A percentile compares a stretch with the other conserved stretches of the same genome.
Conservation (phyloP, 495 filamentous ascomycete species). For the Elasticomyces elasticus region DNA sequence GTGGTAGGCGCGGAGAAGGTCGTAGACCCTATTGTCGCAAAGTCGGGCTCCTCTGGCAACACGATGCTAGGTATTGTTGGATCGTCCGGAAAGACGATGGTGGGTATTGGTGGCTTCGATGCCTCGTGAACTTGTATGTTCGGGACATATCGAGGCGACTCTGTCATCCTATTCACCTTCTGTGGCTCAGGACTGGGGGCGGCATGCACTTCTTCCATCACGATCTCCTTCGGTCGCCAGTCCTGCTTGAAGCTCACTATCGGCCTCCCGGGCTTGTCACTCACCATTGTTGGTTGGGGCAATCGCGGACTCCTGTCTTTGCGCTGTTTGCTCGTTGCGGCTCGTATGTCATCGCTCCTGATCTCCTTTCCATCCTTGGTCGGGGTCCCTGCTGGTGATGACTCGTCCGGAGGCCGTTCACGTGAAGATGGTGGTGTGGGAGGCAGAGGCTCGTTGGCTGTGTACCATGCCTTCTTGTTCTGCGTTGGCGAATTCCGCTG, state of each 20-base stretch:
- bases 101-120: not conserved
- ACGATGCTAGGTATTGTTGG: conserved; percentile 34
- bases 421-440: conserved; percentile 22
- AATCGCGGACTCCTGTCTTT: conserved; percentile 76
- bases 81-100: not conserved
- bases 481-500: conserved; percentile 69
- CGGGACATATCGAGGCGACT: not conserved
- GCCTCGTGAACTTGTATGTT: no score
- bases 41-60: conserved; percentile 31
- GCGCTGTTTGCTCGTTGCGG: conserved; percentile 82
- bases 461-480: conserved; percentile 63
- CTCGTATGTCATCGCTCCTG: conserved; percentile 71
- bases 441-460: conserved; percentile 45
- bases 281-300: conserved; percentile 76
- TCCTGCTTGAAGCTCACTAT: conserved; percentile 85
- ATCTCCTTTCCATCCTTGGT: conserved; percentile 69
- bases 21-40: conserved; percentile 31
- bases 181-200: not conserved
- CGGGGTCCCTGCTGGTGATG: conserved; percentile 12
- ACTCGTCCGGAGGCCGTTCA: conserved; percentile 20
- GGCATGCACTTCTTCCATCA: conserved; percentile 30
- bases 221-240: conserved; percentile 55
- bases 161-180: not conserved
- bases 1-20: conserved; percentile 17
- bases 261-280: conserved; percentile 70